Base-by-base conservation (phyloP, 2,329 filamentous ascomycete genomes). In the Talaromyces islandicus region DNA sequence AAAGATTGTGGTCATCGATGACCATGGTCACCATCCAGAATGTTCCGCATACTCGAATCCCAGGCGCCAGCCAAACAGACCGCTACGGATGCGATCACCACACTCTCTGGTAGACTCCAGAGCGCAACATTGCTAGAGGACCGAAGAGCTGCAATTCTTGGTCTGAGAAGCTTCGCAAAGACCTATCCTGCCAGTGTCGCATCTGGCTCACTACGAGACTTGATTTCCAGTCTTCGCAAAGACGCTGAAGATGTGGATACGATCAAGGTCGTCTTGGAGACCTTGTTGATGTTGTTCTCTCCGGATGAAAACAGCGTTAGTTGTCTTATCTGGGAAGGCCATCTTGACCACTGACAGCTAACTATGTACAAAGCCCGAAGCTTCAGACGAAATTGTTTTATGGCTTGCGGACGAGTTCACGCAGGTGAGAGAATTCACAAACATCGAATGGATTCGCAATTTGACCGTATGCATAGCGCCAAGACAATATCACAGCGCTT, bases 381-480 rank as follows among this genome's bases (percentile, higher is more conserved):
- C 93, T 58, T 96, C 93, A 14, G 93, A 97, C 65, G 94, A 99
- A 76, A 95, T 99, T 68, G 89, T 89, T 19, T 80, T 97, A 29
- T 99, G 94, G 92, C 82, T 99, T 61, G 94, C 94, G 58, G 94
- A 99, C 76, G 93, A 97, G 75, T 99, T 99, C 73, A 97, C 94
- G 35, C 92, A 96, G 81, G 85, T 88, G 80, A 65, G 77, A 70
- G 48, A 48, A 54, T 54, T 61, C 60, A 52, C 56, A 29, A 12
- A 41, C 30, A 32, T n/a, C 57, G 7, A 60, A 55, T 41, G 60
- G 52, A 64, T 63, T 46, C 59, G 50, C 71, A 73, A 29, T 52
- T 85, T 79, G 85, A 78, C 74, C 75, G 73, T 78, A 76, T 67
- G 61, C 73, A 73, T 52, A 88, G 84, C 88, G 91, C 64, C 92